Base-by-base conservation (phyloP, 331 rosid genomes). In the Acacia pycnantha region DNA sequence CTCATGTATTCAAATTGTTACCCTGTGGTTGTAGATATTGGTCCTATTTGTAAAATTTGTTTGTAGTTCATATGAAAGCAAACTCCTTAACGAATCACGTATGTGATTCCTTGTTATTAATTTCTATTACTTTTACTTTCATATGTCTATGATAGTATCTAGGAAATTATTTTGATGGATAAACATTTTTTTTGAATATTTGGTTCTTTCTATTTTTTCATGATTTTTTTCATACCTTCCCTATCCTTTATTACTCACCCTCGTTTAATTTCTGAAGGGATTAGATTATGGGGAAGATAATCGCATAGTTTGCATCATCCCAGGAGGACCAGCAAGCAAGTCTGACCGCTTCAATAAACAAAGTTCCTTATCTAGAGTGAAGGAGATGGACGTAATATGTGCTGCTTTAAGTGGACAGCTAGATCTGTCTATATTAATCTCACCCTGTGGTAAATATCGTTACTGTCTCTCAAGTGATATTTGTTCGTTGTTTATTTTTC, bases 361-460 rank as follows among this genome's bases (percentile, higher is more conserved):
- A 70, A 85, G 85, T 82, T 89, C 93, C 69, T 80, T 85, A 59
- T 87, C 75, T 76, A 84, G 82, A 78, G 90, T 90, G 73, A 82
- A 85, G 44, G 98, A 95, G 86, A 85, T 84, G 72, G 95, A 85
- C 85, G 26, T 89, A 80, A 80, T 91, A 78, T 81, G 76, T 87
- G 91, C 95, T 46, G 86, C 92, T 84, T 86, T 95, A 56, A 85
- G 90, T 74, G 98, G 97, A 74, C 81, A 82, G 85, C 84, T 95
- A 66, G 97, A 95, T 85, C 86, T 61, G 62, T 90, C 95, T 56
- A 78, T 84, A 75, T 86, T 95, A 71, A 88, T 79, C 77, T 86
- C 95, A 69, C 93, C 97, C 58, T 89, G 95, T 48, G 83, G 98
- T 93, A 81, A 87, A 89, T 83, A 58, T 78, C 70, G 13, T 68